Evolutionary conservation across 352 stramenopile genomes (phyloP).

Genomic region (Phytophthora cajani): DNA sequence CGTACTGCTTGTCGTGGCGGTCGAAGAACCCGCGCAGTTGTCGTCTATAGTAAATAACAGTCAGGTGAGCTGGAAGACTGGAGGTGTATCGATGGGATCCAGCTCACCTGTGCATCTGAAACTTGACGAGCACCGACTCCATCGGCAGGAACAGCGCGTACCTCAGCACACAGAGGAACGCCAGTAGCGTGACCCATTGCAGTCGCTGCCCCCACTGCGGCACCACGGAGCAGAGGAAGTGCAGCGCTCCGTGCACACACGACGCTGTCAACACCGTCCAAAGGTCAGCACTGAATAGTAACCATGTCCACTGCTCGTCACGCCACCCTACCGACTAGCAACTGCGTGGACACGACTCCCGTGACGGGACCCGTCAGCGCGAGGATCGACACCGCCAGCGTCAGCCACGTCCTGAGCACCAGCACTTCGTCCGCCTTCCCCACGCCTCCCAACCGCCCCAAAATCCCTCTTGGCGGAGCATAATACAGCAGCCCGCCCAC

Average conservation of each 20-base stretch:
- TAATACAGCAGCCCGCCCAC: neutral
- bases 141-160: neutral
- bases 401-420: neutral
- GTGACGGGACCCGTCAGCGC: neutral
- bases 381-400: neutral
- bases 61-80: neutral
- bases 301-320: neutral
- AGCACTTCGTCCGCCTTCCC: neutral
- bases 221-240: neutral
- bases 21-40: neutral
- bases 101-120: neutral
- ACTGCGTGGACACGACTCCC: neutral
- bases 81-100: too few species aligned
- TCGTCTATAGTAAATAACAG: neutral
- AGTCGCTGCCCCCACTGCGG: neutral
- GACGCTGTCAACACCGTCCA: neutral
- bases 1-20: neutral
- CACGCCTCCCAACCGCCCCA: neutral
- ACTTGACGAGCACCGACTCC: neutral
- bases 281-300: neutral
- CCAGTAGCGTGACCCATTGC: neutral
- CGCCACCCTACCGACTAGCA: neutral
- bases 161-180: neutral
- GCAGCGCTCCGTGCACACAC: conserved; percentile 1
- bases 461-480: neutral